Conservation (phyloP, 306 rosid genomes). For the Dryas octopetala region DNA sequence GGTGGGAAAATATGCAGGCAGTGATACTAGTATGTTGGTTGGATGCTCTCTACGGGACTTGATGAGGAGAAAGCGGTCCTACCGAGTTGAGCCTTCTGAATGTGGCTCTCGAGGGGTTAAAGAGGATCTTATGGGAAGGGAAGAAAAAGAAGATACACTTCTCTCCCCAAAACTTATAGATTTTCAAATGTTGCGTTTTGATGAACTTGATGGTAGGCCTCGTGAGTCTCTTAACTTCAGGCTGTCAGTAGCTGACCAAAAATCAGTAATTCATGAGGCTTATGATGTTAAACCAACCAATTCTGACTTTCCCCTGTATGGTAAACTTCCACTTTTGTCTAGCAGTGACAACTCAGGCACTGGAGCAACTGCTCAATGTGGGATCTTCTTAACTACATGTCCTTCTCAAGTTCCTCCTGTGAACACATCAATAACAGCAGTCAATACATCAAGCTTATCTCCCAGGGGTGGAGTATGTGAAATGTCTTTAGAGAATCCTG, state of each 20-base stretch:
- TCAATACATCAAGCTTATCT: constrained; percentile 16
- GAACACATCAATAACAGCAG: background rate
- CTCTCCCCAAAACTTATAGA: constrained; percentile 32
- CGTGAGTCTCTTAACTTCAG: constrained; percentile 19
- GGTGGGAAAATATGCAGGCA: constrained; percentile 21
- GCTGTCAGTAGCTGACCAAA: constrained; percentile 28
- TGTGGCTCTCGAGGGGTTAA: constrained; percentile 34
- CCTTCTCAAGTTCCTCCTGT: constrained; percentile 30
- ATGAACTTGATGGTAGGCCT: constrained; percentile 15
- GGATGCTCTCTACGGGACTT: constrained; percentile 74
- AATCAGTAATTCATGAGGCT: constrained; percentile 28
- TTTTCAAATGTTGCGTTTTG: constrained; percentile 29
- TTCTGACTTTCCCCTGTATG: constrained; percentile 34
- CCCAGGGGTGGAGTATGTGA: constrained; percentile 25
- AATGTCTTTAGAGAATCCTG: constrained; percentile 26
- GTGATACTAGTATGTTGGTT: constrained; percentile 30
- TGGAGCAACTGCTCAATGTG: background rate
- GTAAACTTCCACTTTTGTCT: constrained; percentile 34
- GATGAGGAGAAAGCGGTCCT: constrained; percentile 82
- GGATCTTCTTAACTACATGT: constrained; percentile 22
- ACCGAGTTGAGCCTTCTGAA: constrained; percentile 48
- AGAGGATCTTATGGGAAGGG: constrained; percentile 37
- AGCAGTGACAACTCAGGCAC: constrained; percentile 24
- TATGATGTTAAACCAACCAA: constrained; percentile 29
- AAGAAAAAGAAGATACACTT: constrained; percentile 34